phyloP scores from a whole-genome alignment of 78 protist species.

The Dictyostelium purpureum region DNA sequence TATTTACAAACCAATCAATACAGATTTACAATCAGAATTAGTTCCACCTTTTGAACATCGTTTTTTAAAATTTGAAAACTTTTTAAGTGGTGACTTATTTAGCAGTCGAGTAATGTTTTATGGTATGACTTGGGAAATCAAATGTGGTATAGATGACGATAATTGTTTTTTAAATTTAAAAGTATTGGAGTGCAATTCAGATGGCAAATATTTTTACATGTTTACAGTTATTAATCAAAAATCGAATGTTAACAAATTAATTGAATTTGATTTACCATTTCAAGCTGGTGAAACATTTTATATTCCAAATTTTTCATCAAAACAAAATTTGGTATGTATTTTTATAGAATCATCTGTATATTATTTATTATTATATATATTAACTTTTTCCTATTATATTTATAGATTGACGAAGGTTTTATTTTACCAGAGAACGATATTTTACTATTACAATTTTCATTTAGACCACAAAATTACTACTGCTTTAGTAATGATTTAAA shows the following conservation, averaged over 20 bases:
- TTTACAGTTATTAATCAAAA: constrained; percentile 53
- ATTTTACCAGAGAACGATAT: constrained; percentile 46
- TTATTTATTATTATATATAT: neutral
- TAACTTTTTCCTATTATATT: neutral
- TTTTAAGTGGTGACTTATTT: neutral
- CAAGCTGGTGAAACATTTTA: constrained; percentile 50
- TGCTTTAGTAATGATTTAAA: constrained; percentile 31
- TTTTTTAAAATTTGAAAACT: constrained; percentile 25
- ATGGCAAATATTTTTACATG: constrained; percentile 46
- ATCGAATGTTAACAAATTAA: constrained; percentile 47
- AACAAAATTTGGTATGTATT: constrained; percentile 31
- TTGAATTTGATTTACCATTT: constrained; percentile 46
- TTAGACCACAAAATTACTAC: constrained; percentile 46
- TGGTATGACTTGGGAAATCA: constrained; percentile 67
- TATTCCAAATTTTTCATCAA: constrained; percentile 60
- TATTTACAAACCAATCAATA: constrained; percentile 53
- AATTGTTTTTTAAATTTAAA: constrained; percentile 48
- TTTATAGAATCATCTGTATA: neutral
- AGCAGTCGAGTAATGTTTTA: constrained; percentile 24
- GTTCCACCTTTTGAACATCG: constrained; percentile 49
- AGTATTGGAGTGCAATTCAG: constrained; percentile 23
- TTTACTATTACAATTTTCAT: constrained; percentile 53
- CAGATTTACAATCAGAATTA: constrained; percentile 33
- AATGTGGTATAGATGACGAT: constrained; percentile 58
- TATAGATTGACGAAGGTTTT: constrained; percentile 56